Base-by-base conservation (phyloP, 2,329 filamentous ascomycete genomes). In the Colletotrichum noveboracense region DNA sequence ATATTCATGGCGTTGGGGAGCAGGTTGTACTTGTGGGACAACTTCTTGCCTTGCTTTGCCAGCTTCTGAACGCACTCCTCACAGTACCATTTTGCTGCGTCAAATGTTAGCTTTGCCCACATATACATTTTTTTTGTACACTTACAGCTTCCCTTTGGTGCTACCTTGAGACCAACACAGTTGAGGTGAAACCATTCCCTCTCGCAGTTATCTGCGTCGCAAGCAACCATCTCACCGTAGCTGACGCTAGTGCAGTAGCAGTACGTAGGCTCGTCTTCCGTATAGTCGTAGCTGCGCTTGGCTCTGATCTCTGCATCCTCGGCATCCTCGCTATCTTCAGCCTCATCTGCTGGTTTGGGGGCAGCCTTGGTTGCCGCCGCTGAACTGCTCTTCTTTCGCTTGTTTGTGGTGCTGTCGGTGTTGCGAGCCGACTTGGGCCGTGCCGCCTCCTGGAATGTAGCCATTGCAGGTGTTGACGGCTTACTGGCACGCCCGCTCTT, bases 161-260 rank as follows among this genome's bases (percentile, higher is more conserved):
- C 94, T 75, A 94, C 94, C 79, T 93, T 94, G 80, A 97, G 85
- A 30, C 95, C 95, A 34, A 95, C 94, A 83, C 95, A 97, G 66
- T 93, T 93, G 66, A 97, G 85, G 87, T 96, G 94, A 86, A 96
- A 96, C 94, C 94, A 96, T 84, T 96, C 94, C 77, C 91, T 89
- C 78, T 91, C 89, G 84, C 94, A 96, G 65, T 91, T 90, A 75
- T 93, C 90, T 9, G 92, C 92, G 82, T 96, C 94, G 81, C 94
- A 96, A 4, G 93, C 94, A 58, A 96, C 94, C 94, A 96, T 96
- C 85, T 95, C 94, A 24, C 94, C 94, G 81, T 95, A 96, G 80
- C 94, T 95, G 70, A 95, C 92, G 64, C 93, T 91, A 79, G 95
- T 94, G 83, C 94, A 96, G 84, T 95, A 95, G 83, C 94, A 95